These are phyloP conservation scores for Penicillium taxi DNA, from an alignment of 495 filamentous ascomycete species.

Conservation along the genomic window DNA sequence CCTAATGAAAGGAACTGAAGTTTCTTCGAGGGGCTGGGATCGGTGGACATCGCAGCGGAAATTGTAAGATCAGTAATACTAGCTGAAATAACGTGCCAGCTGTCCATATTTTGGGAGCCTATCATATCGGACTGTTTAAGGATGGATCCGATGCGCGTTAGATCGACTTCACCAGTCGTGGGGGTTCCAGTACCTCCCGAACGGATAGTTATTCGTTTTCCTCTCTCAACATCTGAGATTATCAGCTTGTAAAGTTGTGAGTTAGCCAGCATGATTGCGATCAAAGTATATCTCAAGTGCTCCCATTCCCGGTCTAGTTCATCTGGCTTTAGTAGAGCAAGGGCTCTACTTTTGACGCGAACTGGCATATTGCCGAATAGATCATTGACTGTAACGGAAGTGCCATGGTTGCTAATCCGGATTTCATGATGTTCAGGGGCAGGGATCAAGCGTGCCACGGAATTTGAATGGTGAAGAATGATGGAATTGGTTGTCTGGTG, in stretches of 20 bases:
- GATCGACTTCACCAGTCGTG: constrained; percentile 12
- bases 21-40: constrained; percentile 60
- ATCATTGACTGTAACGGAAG: constrained; percentile 70
- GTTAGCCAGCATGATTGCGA: constrained; percentile 59
- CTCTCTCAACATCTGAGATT: constrained; percentile 24
- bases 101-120: constrained; percentile 37
- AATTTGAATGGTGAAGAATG: constrained; percentile 60
- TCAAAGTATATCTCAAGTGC: constrained; percentile 48
- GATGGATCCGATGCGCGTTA: constrained; percentile 41
- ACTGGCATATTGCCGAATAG: constrained; percentile 96
- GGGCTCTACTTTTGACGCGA: constrained; percentile 73
- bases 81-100: constrained; percentile 64
- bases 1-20: constrained; percentile 76
- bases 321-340: constrained; percentile 35
- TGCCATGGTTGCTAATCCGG: constrained; percentile 56
- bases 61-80: constrained; percentile 51
- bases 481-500: constrained; percentile 61
- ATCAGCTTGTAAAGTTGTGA: constrained; percentile 25
- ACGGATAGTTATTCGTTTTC: constrained; percentile 26
- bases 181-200: background rate
- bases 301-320: constrained; percentile 67
- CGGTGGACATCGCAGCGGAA: constrained; percentile 59
- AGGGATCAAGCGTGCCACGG: constrained; percentile 60
- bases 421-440: constrained; percentile 55
- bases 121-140: constrained; percentile 58